A percentile compares a stretch with the other conserved stretches of the same genome.
Evolutionary conservation across 2,329 filamentous ascomycete genomes (phyloP).

Genomic region (Microsporum canis): DNA sequence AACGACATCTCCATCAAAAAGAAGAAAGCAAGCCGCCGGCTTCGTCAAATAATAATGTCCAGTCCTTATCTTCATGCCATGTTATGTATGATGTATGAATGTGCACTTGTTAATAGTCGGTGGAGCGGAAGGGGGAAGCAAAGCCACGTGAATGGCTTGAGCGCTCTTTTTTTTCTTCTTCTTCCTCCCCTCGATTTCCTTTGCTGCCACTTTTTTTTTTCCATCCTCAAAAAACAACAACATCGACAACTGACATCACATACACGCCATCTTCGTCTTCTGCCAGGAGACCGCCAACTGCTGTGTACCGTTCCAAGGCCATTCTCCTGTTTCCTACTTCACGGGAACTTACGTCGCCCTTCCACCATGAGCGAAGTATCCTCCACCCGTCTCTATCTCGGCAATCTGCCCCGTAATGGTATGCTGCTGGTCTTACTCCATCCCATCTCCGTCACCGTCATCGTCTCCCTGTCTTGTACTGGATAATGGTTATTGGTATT

Average conservation of each 20-base stretch:
- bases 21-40: not conserved
- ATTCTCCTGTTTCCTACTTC: not conserved
- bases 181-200: not conserved
- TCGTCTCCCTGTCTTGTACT: not conserved
- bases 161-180: not conserved
- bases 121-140: not conserved
- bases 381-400: slow-evolving; percentile 88
- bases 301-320: not conserved
- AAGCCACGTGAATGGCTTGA: slow-evolving; percentile 2
- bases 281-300: not conserved
- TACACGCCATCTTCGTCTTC: not conserved
- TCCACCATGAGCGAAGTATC: slow-evolving; percentile 70
- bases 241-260: not conserved
- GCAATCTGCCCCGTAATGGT: slow-evolving; percentile 95
- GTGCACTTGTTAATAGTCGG: not conserved
- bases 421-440: slow-evolving; percentile 37
- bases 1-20: not conserved
- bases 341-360: not conserved
- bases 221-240: not conserved
- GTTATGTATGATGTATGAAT: not conserved
- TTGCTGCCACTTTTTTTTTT: not conserved
- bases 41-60: not conserved
- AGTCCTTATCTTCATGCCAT: not conserved
- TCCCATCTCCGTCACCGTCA: slow-evolving; percentile 12
- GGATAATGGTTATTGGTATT: slow-evolving; percentile 1